Base-by-base conservation (phyloP, 305 asterid species). In the Fraxinus platypoda region DNA sequence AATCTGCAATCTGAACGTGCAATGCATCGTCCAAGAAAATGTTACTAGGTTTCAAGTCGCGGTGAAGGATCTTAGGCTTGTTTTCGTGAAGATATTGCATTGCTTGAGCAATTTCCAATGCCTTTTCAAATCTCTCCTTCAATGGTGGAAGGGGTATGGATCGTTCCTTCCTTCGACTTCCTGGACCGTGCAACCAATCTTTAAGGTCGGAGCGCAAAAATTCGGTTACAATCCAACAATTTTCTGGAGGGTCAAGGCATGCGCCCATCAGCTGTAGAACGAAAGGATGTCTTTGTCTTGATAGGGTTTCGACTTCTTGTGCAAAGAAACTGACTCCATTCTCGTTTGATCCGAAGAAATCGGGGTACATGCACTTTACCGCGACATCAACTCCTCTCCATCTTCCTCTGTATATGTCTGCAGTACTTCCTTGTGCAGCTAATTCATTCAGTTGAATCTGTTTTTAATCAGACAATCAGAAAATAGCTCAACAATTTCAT, bases 1-100 rank as follows among this genome's bases (percentile, higher is more conserved):
- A 94, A 86, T 92, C 98, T 0, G 98, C 97, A 25, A 94, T 91
- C 38, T 90, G 88, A 1, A 92, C 92, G 76, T 90, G 97, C 80
- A 84, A 83, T 17, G 91, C 90, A 76, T 87, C 89, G 33, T 94
- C 95, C 87, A 94, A 73, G 82, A 94, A 94, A 21, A 94, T 86
- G 78, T 94, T 94, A 21, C 93, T 92, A 3, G 95, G 98, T 81
- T 94, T 94, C 71, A 94, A 76, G 71, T 94, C 98, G 0, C 97
- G 94, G 33, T 94, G 98, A 43, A 94, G 86, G 54, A 91, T 86
- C 91, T 76, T 90, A 0, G 97, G 98, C 78, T 78, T 88, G 73
- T 88, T 90, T n/a, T 86, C 94, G 17, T 94, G 95, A 13, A 94
- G 91, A 81, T 92, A 92, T 71, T 94, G 98, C 97, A 92, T 91